Evolutionary conservation across 1,284 basidiomycete species (phyloP).

Genomic region (Phenoliferia sp.): DNA sequence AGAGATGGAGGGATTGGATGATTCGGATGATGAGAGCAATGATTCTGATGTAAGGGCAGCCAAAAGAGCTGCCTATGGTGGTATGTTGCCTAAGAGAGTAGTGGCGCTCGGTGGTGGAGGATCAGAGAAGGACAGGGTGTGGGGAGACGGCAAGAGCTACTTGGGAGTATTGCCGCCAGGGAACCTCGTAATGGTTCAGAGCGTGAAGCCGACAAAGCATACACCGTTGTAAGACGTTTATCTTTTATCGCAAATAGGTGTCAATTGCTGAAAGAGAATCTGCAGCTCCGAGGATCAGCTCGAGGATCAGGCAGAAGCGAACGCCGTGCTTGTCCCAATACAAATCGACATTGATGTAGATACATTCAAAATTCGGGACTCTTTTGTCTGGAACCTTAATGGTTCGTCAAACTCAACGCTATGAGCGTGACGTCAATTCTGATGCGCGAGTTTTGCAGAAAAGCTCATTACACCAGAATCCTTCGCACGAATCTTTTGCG

Average conservation of each 20-base stretch:
- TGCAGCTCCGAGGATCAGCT: slow-evolving; percentile 62
- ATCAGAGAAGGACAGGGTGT: slow-evolving; percentile 29
- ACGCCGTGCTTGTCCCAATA: slow-evolving; percentile 66
- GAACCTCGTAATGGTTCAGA: slow-evolving; percentile 63
- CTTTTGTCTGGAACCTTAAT: slow-evolving; percentile 93
- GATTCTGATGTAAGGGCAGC: slow-evolving; percentile 19
- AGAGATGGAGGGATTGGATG: slow-evolving; percentile 63
- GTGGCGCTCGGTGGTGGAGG: background rate
- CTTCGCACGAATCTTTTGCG: slow-evolving; percentile 81
- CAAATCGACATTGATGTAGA: slow-evolving; percentile 92
- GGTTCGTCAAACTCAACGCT: slow-evolving; percentile 43
- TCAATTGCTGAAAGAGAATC: background rate
- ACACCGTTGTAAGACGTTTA: slow-evolving; percentile 58
- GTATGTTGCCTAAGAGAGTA: slow-evolving; percentile 7
- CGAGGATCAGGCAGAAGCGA: slow-evolving; percentile 56
- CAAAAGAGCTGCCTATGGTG: slow-evolving; percentile 29
- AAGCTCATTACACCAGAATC: slow-evolving; percentile 68
- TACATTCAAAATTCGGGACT: slow-evolving; percentile 83
- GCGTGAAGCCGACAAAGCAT: slow-evolving; percentile 59
- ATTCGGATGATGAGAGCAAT: slow-evolving; percentile 49
- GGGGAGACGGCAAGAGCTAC: slow-evolving; percentile 76
- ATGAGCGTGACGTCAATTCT: background rate
- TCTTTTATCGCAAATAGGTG: background rate
- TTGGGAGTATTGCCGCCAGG: slow-evolving; percentile 79
- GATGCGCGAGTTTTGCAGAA: slow-evolving; percentile 41